Evolutionary conservation across 208 protist genomes (phyloP).

Genomic region (Crithidia fasciculata): DNA sequence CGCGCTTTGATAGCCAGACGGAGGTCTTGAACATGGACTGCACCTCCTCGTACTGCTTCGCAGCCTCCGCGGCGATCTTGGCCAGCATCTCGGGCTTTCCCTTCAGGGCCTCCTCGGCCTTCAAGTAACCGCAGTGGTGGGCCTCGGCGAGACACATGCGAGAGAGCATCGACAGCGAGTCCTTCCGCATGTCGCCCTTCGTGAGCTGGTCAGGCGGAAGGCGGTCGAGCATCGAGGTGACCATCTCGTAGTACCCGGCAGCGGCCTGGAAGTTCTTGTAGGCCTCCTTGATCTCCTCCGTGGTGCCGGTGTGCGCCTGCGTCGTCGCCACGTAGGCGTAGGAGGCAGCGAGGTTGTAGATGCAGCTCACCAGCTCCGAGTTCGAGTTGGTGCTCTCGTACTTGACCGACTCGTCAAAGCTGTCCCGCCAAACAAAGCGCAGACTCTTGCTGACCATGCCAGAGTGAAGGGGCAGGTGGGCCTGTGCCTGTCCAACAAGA

Average conservation of each 20-base stretch:
- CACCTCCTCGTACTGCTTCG: slow-evolving; percentile 75
- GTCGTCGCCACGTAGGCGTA: slow-evolving; percentile 57
- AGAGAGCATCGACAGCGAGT: slow-evolving; percentile 61
- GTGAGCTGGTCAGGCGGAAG: slow-evolving; percentile 65
- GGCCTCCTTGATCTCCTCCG: slow-evolving; percentile 68
- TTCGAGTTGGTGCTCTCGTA: slow-evolving; percentile 74
- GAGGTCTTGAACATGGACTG: slow-evolving; percentile 51
- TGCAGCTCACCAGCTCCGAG: slow-evolving; percentile 75
- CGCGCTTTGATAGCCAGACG: slow-evolving; percentile 47
- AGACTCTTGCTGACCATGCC: slow-evolving; percentile 63
- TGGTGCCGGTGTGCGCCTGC: slow-evolving; percentile 42
- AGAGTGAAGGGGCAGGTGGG: slow-evolving; percentile 72
- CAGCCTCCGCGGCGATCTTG: slow-evolving; percentile 77
- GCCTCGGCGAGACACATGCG: slow-evolving; percentile 67
- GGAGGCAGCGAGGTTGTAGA: slow-evolving; percentile 87
- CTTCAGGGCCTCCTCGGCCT: slow-evolving; percentile 74
- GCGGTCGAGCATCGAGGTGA: slow-evolving; percentile 51
- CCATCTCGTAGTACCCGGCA: slow-evolving; percentile 84
- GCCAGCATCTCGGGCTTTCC: slow-evolving; percentile 71
- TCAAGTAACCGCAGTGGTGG: slow-evolving; percentile 85
- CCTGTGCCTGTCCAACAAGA: slow-evolving; percentile 74
- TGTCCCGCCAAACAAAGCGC: slow-evolving; percentile 69
- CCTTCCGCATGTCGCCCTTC: slow-evolving; percentile 66
- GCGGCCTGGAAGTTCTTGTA: slow-evolving; percentile 82
- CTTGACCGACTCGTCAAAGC: slow-evolving; percentile 69